Evolutionary conservation across 129 eudicot species (phyloP).

Genomic region (Apium graveolens): DNA sequence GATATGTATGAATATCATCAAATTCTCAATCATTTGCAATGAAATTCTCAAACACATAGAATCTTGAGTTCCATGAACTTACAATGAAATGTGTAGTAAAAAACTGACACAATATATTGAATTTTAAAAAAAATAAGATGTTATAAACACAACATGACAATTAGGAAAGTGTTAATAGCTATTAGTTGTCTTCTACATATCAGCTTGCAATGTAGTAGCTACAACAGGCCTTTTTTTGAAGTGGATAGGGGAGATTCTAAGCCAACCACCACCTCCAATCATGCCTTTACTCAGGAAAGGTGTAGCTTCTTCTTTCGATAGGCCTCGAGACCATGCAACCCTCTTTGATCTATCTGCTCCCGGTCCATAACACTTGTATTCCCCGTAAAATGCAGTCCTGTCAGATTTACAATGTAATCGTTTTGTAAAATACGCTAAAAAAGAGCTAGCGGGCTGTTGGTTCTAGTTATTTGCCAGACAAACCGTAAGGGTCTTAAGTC

Average conservation of each 20-base stretch:
- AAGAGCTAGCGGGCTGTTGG: not conserved
- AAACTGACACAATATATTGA: not conserved
- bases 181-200: slow-evolving; percentile 10
- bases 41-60: not conserved
- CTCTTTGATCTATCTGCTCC: slow-evolving; percentile 60
- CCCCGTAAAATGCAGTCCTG: slow-evolving; percentile 65
- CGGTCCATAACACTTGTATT: slow-evolving; percentile 77
- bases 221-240: slow-evolving; percentile 28
- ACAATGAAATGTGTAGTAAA: not conserved
- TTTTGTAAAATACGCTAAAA: not conserved
- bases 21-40: not conserved
- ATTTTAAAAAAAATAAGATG: not conserved
- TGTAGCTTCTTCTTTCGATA: slow-evolving; percentile 50
- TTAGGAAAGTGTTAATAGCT: not conserved
- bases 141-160: not conserved
- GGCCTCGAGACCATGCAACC: slow-evolving; percentile 58
- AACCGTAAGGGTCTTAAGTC: not conserved
- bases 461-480: not conserved
- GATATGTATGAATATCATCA: not conserved
- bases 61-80: not conserved
- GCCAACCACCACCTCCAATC: slow-evolving; percentile 80
- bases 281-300: slow-evolving; percentile 52
- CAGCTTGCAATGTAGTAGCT: not conserved
- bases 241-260: slow-evolving; percentile 54
- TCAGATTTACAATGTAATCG: not conserved